Evolutionary conservation across 202 grass and related monocot species (phyloP).

Genomic region (Brachypodium distachyon): DNA sequence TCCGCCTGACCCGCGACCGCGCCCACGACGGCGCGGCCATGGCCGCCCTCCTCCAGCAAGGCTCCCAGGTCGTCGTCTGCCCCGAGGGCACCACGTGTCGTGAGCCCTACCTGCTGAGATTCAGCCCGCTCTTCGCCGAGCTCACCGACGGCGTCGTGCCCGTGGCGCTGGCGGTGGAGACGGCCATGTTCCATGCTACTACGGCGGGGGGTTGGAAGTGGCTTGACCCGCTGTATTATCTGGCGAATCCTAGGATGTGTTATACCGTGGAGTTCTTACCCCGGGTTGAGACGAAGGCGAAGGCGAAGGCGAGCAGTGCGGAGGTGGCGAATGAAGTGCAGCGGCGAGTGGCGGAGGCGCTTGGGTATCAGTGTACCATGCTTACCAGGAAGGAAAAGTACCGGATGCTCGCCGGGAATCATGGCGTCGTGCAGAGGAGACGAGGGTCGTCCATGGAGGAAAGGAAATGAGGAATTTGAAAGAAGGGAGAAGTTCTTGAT

Average conservation of each 20-base stretch:
- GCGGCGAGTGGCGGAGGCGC: constrained; percentile 29
- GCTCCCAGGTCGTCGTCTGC: constrained; percentile 50
- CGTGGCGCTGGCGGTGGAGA: constrained; percentile 34
- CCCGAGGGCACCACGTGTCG: constrained; percentile 71
- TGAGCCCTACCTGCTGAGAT: constrained; percentile 66
- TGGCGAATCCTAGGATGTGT: constrained; percentile 46
- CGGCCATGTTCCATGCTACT: constrained; percentile 54
- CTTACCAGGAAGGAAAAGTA: constrained; percentile 86
- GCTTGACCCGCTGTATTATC: constrained; percentile 51
- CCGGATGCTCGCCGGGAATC: constrained; percentile 63
- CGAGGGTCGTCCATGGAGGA: too few species aligned
- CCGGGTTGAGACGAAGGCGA: constrained; percentile 24
- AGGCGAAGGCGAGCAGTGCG: constrained; percentile 10
- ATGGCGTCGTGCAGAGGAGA: constrained; percentile 27
- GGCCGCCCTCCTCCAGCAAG: constrained; percentile 20
- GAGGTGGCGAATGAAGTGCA: constrained; percentile 67
- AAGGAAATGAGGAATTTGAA: too few species aligned
- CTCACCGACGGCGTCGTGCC: constrained; percentile 33
- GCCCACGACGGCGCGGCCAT: constrained; percentile 41
- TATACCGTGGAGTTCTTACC: constrained; percentile 50
- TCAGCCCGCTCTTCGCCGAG: constrained; percentile 73
- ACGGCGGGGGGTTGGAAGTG: constrained; percentile 62
- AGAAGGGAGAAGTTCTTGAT: too few species aligned
- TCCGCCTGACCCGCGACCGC: constrained; percentile 37
- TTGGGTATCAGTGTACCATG: constrained; percentile 66